A percentile compares a stretch with the other conserved stretches of the same genome.
These are phyloP conservation scores for Fagus crenata DNA, from an alignment of 306 rosid genomes.

Conservation along the genomic window DNA sequence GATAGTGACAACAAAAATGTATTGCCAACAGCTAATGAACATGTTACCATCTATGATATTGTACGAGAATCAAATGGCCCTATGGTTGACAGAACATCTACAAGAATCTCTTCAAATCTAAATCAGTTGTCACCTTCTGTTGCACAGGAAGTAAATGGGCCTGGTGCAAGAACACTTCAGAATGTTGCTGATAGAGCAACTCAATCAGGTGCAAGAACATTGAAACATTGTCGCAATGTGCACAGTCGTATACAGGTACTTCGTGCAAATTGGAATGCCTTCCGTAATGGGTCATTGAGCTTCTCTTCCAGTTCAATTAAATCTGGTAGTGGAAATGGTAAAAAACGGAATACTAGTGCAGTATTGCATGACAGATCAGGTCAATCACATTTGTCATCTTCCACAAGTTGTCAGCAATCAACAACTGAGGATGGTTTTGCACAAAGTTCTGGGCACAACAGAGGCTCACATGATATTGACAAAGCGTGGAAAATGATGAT, in stretches of 20 bases:
- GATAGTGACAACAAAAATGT: slow-evolving; percentile 26
- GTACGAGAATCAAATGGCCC: slow-evolving; percentile 34
- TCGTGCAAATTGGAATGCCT: slow-evolving; percentile 71
- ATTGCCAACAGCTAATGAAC: slow-evolving; percentile 19
- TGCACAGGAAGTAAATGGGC: slow-evolving; percentile 10
- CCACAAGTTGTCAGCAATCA: slow-evolving; percentile 40
- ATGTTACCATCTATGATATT: slow-evolving; percentile 27
- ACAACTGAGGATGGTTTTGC: slow-evolving; percentile 27
- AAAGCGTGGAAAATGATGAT: slow-evolving; percentile 88
- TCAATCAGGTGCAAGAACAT: slow-evolving; percentile 42
- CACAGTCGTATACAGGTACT: slow-evolving; percentile 43
- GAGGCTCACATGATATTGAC: slow-evolving; percentile 36
- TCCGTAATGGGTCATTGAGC: slow-evolving; percentile 59
- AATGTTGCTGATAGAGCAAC: slow-evolving; percentile 8
- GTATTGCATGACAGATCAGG: slow-evolving; percentile 24
- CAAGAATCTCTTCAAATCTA: slow-evolving; percentile 26
- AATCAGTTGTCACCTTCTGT: slow-evolving; percentile 20
- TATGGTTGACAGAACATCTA: slow-evolving; percentile 24
- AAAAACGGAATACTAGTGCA: slow-evolving; percentile 29
- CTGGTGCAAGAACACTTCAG: slow-evolving; percentile 1
- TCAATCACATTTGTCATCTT: slow-evolving; percentile 34
- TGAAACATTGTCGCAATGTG: slow-evolving; percentile 43
- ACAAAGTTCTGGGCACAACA: slow-evolving; percentile 1
- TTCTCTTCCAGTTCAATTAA: slow-evolving; percentile 46
- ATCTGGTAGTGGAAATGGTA: slow-evolving; percentile 31